Evolutionary conservation across 2,329 filamentous ascomycete species (phyloP), one percentile per base, ranked within the genome.

Genomic region (Penicillium expansum): DNA sequence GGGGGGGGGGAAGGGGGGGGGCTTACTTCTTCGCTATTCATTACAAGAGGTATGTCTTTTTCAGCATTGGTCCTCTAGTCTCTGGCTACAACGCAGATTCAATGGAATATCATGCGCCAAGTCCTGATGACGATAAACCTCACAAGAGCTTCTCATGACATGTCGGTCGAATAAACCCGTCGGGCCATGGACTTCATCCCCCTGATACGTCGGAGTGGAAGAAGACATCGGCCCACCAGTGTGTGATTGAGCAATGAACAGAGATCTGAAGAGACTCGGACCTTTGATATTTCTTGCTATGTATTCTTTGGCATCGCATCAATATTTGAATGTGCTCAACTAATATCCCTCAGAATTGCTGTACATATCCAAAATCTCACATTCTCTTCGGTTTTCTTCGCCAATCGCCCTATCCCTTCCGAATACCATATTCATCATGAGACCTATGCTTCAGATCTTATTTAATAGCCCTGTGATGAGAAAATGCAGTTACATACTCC

Each of bases 161-260:
- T 70, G 61, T 62, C 60, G 48, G 33, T 39, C 51, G 41, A 50
- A 52, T 47, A 16, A 35, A 35, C 57, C 58, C 47, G 56, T 57
- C 56, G 59, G 63, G 56, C 58, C 56, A 61, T 68, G 70, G 71
- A 71, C 63, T 71, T 69, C 68, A 76, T 75, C 73, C 71, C 71
- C 70, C 55, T 58, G 53, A 57, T 53, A 35, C 43, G 2, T 44
- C 52, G 52, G 58, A 69, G 73, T 71, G 74, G 74, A 75, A 74
- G 73, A 70, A 71, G 71, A 70, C 66, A 67, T 65, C 52, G 56
- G 56, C 55, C 53, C 50, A 58, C 55, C 55, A 52, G 66, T 71
- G 70, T 54, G 65, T 78, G 76, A 77, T 69, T 76, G 76, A 76
- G 67, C 59, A 52, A 69, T 70, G 76, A 79, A 79, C 76, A 78